Base-by-base conservation (phyloP, 768 basidiomycete genomes). In the Mycena albidolilacea region DNA sequence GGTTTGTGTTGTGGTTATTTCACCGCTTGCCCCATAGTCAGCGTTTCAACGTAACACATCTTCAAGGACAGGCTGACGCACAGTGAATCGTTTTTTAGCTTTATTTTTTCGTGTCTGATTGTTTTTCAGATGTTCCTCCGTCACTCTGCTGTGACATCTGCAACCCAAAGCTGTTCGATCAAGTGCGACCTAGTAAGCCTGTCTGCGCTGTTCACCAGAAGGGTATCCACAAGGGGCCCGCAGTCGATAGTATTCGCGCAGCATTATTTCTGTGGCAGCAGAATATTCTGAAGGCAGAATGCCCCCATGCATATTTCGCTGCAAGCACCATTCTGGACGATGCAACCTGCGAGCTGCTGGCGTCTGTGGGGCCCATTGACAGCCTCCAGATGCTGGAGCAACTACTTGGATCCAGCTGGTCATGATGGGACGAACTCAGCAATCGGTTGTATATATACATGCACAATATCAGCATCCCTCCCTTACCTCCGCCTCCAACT, bases 131-230 rank as follows among this genome's bases (percentile, higher is more conserved):
- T 37, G 55, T 35, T 11, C 30, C 55, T 6, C 30, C 55, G 15
- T 5, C 11, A 1, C 11, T 15, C 10, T 57, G 55, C 30, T 57
- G 55, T 8, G 55, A 57, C 55, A 44, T 70, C 8, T 70, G 69
- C 62, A 64, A 70, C 14, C 61, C 61, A 1, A 37, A 39, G 14
- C 43, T 70, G 10, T 70, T 70, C 14, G 69, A 70, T 14, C 14
- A n/a, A 2, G 38, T 39, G 1, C 69, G 69, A 4, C 69, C 69
- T 1, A 9, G 30, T 9, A 64, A 64, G 15, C 69, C 62, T 14
- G 41, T 63, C 17, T 21, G 35, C 0, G 52, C 62, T 1, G 19
- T 17, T 8, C 38, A 54, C 1, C 69, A 70, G 55, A 55, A 64
- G 30, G 52, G 41, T 0, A 48, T 48, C 19, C 39, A 30, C 4